Evolutionary conservation across 257 asterid genomes (phyloP).

Genomic region (Echium plantagineum): DNA sequence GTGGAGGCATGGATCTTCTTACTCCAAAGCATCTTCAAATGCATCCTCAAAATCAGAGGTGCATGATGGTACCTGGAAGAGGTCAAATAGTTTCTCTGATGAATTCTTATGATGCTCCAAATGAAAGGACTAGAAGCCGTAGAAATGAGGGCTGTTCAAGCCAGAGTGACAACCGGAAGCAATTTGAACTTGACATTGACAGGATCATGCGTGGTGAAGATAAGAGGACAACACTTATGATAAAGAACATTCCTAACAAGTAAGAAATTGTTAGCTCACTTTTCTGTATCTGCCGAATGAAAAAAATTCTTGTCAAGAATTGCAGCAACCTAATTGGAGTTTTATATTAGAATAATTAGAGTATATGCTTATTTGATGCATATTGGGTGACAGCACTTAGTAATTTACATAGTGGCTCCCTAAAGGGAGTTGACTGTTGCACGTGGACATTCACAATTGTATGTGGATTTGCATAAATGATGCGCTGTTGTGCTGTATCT

Average conservation of each 20-base stretch:
- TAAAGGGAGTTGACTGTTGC: too few species aligned
- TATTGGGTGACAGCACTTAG: neutral
- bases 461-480: too few species aligned
- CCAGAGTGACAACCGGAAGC: constrained; percentile 84
- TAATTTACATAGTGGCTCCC: neutral
- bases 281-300: too few species aligned
- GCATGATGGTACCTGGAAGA: constrained; percentile 80
- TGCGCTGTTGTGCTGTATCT: too few species aligned
- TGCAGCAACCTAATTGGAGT: neutral
- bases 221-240: constrained; percentile 95
- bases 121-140: constrained; percentile 73
- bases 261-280: constrained; percentile 19
- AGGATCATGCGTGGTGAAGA: constrained; percentile 84
- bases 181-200: constrained; percentile 92
- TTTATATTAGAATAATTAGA: too few species aligned
- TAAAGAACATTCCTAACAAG: constrained; percentile 99
- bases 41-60: constrained; percentile 72
- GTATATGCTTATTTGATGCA: neutral
- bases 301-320: too few species aligned
- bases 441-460: too few species aligned
- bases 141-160: constrained; percentile 60
- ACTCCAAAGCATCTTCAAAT: constrained; percentile 60
- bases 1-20: constrained; percentile 62
- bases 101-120: constrained; percentile 77
- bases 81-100: constrained; percentile 84